Evolutionary conservation across 2,329 filamentous ascomycete species (phyloP).

Genomic region (Aspergillus glaucus): DNA sequence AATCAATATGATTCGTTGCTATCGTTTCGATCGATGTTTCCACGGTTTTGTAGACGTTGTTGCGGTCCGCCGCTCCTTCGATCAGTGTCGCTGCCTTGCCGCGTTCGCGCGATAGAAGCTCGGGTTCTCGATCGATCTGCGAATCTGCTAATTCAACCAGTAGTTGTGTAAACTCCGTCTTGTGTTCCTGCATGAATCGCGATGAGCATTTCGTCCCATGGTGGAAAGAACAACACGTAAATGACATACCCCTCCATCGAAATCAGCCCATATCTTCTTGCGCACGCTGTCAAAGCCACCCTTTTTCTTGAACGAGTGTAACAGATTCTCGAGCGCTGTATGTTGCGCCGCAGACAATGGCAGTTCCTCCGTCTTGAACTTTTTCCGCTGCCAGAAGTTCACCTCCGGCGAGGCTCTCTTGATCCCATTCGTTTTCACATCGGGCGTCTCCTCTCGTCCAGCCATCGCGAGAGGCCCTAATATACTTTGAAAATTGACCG

Average conservation of each 20-base stretch:
- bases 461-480: constrained; percentile 20
- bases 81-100: constrained; percentile 58
- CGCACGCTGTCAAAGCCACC: constrained; percentile 58
- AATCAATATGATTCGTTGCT: constrained; percentile 48
- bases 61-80: constrained; percentile 58
- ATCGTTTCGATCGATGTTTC: constrained; percentile 50
- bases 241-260: constrained; percentile 46
- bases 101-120: constrained; percentile 55
- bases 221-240: constrained; percentile 2
- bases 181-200: constrained; percentile 41
- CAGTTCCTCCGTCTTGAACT: constrained; percentile 56
- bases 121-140: constrained; percentile 58
- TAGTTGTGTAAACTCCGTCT: constrained; percentile 45
- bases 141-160: constrained; percentile 51
- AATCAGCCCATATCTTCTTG: constrained; percentile 56
- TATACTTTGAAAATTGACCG: not conserved
- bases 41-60: constrained; percentile 55
- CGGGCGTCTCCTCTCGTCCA: constrained; percentile 25
- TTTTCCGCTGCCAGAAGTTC: constrained; percentile 36
- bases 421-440: constrained; percentile 17
- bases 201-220: constrained; percentile 6
- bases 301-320: constrained; percentile 61
- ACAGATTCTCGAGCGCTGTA: constrained; percentile 53
- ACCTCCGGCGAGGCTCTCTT: constrained; percentile 28
- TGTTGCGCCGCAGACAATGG: constrained; percentile 55